Conservation (phyloP, 2,329 filamentous ascomycete genomes). For the Alternaria metachromatica region DNA sequence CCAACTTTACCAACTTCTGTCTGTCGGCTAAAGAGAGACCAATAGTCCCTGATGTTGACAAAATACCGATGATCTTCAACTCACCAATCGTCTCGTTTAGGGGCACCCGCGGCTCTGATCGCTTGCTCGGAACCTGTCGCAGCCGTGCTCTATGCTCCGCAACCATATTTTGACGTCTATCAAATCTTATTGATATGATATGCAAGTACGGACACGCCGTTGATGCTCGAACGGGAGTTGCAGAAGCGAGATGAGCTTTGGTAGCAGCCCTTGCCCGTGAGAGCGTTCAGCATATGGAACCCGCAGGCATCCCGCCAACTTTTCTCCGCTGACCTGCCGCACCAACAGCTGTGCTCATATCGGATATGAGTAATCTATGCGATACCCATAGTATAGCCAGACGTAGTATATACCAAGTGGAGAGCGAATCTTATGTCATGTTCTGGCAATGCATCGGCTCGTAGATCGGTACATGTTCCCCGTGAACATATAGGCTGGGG, state of each 20-base stretch:
- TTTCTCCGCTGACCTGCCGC: neutral
- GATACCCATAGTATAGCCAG: neutral
- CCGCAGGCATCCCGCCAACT: conserved; percentile 29
- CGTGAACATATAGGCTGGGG: neutral
- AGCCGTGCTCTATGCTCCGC: conserved; percentile 3
- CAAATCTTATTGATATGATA: conserved; percentile 1
- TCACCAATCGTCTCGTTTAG: conserved; percentile 13
- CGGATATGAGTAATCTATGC: neutral
- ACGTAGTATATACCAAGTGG: neutral
- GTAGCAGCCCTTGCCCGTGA: neutral
- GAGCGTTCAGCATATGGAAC: neutral
- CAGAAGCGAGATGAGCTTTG: conserved; percentile 11
- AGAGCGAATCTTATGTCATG: neutral
- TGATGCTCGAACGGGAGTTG: neutral
- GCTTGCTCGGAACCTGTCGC: conserved; percentile 11
- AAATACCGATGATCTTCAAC: neutral
- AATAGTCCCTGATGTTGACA: conserved; percentile 1
- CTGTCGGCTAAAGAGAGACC: conserved; percentile 12
- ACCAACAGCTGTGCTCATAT: neutral
- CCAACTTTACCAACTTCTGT: neutral
- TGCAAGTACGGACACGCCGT: conserved; percentile 3
- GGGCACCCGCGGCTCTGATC: conserved; percentile 7
- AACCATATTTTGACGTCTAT: conserved; percentile 5
- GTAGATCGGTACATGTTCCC: neutral
- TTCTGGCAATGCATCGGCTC: neutral